These are phyloP conservation scores for Filosporella fistucella DNA, from an alignment of 495 filamentous ascomycete species.

Conservation along the genomic window DNA sequence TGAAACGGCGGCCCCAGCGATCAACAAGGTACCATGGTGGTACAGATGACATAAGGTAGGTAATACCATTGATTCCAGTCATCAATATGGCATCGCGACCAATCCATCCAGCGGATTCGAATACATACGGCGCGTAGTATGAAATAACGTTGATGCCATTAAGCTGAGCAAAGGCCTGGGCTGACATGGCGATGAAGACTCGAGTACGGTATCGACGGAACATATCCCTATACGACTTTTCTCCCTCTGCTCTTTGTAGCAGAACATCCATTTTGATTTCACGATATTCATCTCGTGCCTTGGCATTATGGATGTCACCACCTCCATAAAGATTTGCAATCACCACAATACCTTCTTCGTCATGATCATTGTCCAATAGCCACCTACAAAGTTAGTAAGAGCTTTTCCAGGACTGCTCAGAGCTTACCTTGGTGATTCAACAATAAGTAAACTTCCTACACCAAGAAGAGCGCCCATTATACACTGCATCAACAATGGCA, in stretches of 20 bases:
- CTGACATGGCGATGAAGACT: slow-evolving; percentile 98
- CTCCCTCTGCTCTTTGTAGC: slow-evolving; percentile 87
- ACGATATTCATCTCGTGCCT: slow-evolving; percentile 89
- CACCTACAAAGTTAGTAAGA: slow-evolving; percentile 52
- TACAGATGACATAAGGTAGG: slow-evolving; percentile 84
- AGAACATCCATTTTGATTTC: slow-evolving; percentile 99
- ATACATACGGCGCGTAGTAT: slow-evolving; percentile 95
- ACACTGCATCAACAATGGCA: slow-evolving; percentile 90
- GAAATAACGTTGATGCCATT: slow-evolving; percentile 99
- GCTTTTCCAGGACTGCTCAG: background rate
- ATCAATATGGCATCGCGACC: slow-evolving; percentile 90
- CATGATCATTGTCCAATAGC: slow-evolving; percentile 95
- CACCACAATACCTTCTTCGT: slow-evolving; percentile 96
- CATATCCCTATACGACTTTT: slow-evolving; percentile 90
- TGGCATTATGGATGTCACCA: slow-evolving; percentile 87
- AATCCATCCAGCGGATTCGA: slow-evolving; percentile 90
- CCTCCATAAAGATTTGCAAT: slow-evolving; percentile 96
- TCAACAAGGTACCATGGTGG: slow-evolving; percentile 98
- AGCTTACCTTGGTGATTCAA: slow-evolving; percentile 85
- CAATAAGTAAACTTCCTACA: slow-evolving; percentile 84
- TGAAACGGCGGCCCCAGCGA: slow-evolving; percentile 82
- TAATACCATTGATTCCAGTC: slow-evolving; percentile 94
- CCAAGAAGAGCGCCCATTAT: slow-evolving; percentile 85
- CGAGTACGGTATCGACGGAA: slow-evolving; percentile 87
- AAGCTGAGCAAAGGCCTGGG: slow-evolving; percentile 89